Evolutionary conservation across 495 filamentous ascomycete species (phyloP).

Genomic region (Hyaloscypha bicolor): DNA sequence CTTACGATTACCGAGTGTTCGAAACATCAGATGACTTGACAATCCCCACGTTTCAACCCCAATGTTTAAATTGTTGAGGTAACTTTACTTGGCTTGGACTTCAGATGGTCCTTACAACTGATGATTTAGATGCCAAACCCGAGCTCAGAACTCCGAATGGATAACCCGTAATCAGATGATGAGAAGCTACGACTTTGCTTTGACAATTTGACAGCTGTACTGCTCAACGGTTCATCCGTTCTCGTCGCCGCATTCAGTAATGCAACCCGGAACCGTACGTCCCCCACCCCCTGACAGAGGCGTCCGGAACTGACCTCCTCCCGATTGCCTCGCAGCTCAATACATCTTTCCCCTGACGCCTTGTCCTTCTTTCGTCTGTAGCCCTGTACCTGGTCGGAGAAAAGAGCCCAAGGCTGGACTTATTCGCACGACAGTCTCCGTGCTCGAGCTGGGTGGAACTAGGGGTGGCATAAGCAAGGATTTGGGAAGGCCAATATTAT

Average conservation of each 20-base stretch:
- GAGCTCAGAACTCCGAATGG: not conserved
- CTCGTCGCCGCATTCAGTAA: not conserved
- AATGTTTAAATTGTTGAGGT: not conserved
- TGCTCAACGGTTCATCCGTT: not conserved
- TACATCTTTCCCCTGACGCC: not conserved
- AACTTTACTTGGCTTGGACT: not conserved
- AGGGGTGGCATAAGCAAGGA: no score
- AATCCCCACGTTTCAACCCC: not conserved
- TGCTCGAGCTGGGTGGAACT: no score
- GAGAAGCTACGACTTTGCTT: not conserved
- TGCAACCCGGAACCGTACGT: not conserved
- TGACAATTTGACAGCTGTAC: not conserved
- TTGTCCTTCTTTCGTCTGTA: not conserved
- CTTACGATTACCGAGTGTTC: not conserved
- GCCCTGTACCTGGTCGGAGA: not conserved
- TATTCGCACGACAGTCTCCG: no score
- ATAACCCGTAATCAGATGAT: not conserved
- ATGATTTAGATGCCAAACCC: not conserved
- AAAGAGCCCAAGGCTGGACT: not conserved
- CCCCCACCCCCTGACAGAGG: not conserved
- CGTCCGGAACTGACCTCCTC: not conserved
- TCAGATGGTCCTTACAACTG: not conserved
- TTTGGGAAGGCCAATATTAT: no score
- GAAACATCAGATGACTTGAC: not conserved
- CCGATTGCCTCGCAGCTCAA: not conserved